Evolutionary conservation across 2,329 filamentous ascomycete genomes (phyloP).

Genomic region (Nigrospora osmanthi): DNA sequence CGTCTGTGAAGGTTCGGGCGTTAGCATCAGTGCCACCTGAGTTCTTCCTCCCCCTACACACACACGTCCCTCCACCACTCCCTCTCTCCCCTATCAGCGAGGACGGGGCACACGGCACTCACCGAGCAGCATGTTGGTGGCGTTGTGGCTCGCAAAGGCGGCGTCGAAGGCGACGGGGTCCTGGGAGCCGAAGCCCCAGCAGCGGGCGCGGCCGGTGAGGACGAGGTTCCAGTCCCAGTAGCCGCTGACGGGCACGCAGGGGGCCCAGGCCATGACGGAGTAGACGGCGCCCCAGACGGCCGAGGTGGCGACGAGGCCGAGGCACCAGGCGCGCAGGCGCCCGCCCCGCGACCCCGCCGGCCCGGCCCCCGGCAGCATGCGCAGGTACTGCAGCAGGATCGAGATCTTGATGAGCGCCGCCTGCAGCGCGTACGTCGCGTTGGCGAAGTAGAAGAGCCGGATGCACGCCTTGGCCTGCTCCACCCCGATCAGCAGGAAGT

Average conservation of each 20-base stretch:
- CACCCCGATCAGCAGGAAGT: no score
- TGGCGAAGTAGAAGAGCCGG: slow-evolving; percentile 23
- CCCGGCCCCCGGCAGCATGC: slow-evolving; percentile 12
- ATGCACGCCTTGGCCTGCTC: no score
- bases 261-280: slow-evolving; percentile 17
- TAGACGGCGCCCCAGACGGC: slow-evolving; percentile 21
- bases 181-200: slow-evolving; percentile 23
- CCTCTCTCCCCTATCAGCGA: slow-evolving; percentile 5
- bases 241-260: slow-evolving; percentile 20
- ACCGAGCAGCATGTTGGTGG: slow-evolving; percentile 21
- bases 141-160: slow-evolving; percentile 19
- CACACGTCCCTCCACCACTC: no score
- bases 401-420: slow-evolving; percentile 27
- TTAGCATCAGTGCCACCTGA: background rate
- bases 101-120: slow-evolving; percentile 11
- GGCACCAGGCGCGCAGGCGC: background rate
- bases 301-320: slow-evolving; percentile 12
- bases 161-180: slow-evolving; percentile 13
- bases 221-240: slow-evolving; percentile 21
- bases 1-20: slow-evolving; percentile 20
- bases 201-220: slow-evolving; percentile 7
- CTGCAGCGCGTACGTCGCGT: slow-evolving; percentile 23
- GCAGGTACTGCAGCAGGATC: slow-evolving; percentile 27
- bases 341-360: no score
- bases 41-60: no score